These are phyloP conservation scores for Dactylonectria macrodidyma DNA, from an alignment of 2,329 filamentous ascomycete genomes.

Conservation along the genomic window DNA sequence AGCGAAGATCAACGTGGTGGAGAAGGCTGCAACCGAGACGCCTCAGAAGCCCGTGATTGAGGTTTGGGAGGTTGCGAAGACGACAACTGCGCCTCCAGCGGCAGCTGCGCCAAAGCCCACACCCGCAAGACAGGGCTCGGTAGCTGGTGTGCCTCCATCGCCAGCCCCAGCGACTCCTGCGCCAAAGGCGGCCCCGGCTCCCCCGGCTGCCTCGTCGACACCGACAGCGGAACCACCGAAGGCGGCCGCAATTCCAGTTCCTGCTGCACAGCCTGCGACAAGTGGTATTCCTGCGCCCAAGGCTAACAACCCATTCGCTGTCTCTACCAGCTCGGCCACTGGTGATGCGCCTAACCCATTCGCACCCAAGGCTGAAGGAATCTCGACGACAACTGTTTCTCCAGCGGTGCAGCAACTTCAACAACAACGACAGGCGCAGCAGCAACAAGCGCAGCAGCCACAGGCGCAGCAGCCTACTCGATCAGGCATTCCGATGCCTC, in stretches of 20 bases:
- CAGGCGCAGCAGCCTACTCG: conserved; percentile 43
- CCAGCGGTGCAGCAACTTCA: conserved; percentile 37
- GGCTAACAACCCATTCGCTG: conserved; percentile 53
- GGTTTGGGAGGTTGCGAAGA: conserved; percentile 88
- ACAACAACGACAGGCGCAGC: conserved; percentile 30
- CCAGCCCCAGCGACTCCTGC: conserved; percentile 44
- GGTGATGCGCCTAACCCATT: conserved; percentile 49
- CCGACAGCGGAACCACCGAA: conserved; percentile 33
- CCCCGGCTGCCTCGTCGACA: conserved; percentile 33
- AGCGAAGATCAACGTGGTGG: conserved; percentile 84
- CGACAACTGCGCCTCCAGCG: conserved; percentile 50
- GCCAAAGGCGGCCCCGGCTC: conserved; percentile 24
- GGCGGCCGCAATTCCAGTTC: conserved; percentile 34
- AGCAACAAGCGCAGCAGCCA: conserved; percentile 40
- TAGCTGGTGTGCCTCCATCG: conserved; percentile 40
- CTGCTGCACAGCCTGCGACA: conserved; percentile 33
- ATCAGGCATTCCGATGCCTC: conserved; percentile 59
- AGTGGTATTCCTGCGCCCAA: conserved; percentile 44
- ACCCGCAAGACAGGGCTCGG: conserved; percentile 43
- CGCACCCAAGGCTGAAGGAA: conserved; percentile 39
- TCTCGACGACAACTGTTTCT: conserved; percentile 32
- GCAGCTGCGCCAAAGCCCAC: conserved; percentile 43
- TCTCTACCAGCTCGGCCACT: conserved; percentile 33
- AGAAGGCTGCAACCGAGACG: conserved; percentile 87
- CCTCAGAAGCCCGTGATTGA: conserved; percentile 87